Evolutionary conservation across 169 alveolate genomes (phyloP), one percentile per base, ranked within the genome.

Genomic region (Cryptosporidium meleagridis): DNA sequence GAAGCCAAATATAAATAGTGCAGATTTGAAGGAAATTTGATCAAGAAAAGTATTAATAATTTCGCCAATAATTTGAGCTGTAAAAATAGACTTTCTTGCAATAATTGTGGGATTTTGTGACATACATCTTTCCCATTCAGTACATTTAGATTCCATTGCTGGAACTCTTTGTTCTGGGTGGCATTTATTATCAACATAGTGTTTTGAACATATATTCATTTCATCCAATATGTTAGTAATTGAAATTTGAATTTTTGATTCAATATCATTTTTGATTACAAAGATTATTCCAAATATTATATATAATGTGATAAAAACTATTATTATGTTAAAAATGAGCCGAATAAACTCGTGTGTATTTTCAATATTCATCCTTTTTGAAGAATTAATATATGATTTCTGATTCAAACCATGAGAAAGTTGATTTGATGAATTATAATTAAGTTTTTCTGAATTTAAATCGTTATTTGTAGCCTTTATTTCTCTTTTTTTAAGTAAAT

Each of bases 111-210:
- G 89, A 65, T 80, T 65, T 31, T 80, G 89, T 26, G 73, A 62
- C 89, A 80, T 80, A 21, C 89, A 80, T 33, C 52, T 80, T 48
- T 80, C 89, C 89, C 89, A 80, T 62, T 80, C 89, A 59, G 35
- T 80, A 67, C 89, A 80, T 41, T 80, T 80, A 10, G 73, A 26
- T 31, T 80, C 89, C 75, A 80, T 62, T 2, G 89, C 89, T 48
- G 89, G 89, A 3, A 80, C 89, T 44, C 89, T 59, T 62, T 61
- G 45, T 18, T 80, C 75, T 4, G 89, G 89, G 6, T 80, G 73
- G 29, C 89, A 80, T 62, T 80, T 80, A 62, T 80, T 80, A 45
- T 80, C 89, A 26, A 65, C 44, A 80, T 80, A 80, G 23, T 80
- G 89, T 44, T 65, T 80, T 62, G 89, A 80, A 80, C 89, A 80